Evolutionary conservation across 2,329 filamentous ascomycete genomes (phyloP).

Genomic region (Thelonectria discophora): DNA sequence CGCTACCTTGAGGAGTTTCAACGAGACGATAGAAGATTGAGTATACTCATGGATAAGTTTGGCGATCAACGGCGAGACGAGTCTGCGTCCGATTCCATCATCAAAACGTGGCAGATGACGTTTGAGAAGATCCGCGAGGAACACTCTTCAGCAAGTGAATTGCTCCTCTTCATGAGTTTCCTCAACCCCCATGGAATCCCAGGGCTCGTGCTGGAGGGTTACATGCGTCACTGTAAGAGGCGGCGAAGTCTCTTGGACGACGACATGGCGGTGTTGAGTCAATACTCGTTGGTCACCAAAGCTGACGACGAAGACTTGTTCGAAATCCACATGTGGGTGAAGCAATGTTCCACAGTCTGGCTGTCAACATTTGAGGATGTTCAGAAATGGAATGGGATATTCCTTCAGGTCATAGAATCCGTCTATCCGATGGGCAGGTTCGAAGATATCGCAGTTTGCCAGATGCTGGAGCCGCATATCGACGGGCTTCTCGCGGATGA

Average conservation of each 20-base stretch:
- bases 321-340: constrained; percentile 17
- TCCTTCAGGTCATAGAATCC: not conserved
- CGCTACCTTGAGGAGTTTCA: constrained; percentile 45
- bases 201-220: constrained; percentile 3
- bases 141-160: constrained; percentile 4
- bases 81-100: constrained; percentile 22
- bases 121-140: constrained; percentile 24
- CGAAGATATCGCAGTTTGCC: not conserved
- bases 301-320: not conserved
- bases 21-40: constrained; percentile 41
- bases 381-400: not conserved
- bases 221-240: not conserved
- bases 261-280: constrained; percentile 23
- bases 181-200: constrained; percentile 28
- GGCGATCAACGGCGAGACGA: constrained; percentile 32
- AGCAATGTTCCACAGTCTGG: constrained; percentile 9
- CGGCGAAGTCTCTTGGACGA: constrained; percentile 14
- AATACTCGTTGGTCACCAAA: constrained; percentile 21
- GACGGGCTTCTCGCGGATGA: not conserved
- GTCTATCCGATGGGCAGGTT: not conserved
- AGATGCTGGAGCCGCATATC: not conserved
- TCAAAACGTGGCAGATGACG: constrained; percentile 21
- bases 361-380: not conserved
- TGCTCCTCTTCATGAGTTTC: constrained; percentile 29
- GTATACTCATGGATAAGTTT: constrained; percentile 40